phyloP scores from a whole-genome alignment of 768 basidiomycete species.

The Auricularia heimuer region DNA sequence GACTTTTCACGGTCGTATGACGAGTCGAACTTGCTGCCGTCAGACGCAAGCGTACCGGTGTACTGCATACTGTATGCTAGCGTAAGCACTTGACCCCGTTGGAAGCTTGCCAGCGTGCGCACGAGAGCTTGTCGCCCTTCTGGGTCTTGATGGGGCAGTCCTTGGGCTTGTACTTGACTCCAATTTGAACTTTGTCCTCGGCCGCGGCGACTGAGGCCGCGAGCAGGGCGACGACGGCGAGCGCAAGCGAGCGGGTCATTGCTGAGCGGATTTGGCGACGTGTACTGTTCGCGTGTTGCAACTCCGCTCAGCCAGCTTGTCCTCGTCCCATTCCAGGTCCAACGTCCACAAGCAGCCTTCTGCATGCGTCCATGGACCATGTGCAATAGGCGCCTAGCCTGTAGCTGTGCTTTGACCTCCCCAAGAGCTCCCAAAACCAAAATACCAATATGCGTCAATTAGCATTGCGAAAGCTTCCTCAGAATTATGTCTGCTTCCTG shows the following conservation, averaged over 20 bases:
- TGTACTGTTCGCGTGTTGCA: too few species aligned
- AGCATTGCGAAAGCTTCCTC: too few species aligned
- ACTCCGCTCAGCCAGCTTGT: too few species aligned
- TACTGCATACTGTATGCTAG: conserved; percentile 6
- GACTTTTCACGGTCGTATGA: conserved; percentile 7
- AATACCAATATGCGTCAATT: too few species aligned
- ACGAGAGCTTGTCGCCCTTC: conserved; percentile 2
- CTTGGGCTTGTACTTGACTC: conserved; percentile 3
- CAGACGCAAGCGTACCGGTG: conserved; percentile 6
- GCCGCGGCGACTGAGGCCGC: not conserved
- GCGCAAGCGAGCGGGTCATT: not conserved
- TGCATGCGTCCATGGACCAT: too few species aligned
- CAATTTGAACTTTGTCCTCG: conserved; percentile 4
- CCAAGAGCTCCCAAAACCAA: too few species aligned
- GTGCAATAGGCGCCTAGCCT: too few species aligned
- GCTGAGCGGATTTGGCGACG: too few species aligned
- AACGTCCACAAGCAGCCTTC: too few species aligned
- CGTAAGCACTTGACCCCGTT: not conserved
- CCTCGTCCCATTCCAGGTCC: too few species aligned
- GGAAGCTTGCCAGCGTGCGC: not conserved
- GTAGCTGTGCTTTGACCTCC: too few species aligned
- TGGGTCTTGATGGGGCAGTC: conserved; percentile 3
- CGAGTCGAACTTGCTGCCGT: conserved; percentile 10
- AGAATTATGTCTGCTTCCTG: too few species aligned
- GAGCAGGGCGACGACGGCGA: conserved; percentile 2